phyloP scores from a whole-genome alignment of 441 rosid genomes.

The Melastoma candidum region DNA sequence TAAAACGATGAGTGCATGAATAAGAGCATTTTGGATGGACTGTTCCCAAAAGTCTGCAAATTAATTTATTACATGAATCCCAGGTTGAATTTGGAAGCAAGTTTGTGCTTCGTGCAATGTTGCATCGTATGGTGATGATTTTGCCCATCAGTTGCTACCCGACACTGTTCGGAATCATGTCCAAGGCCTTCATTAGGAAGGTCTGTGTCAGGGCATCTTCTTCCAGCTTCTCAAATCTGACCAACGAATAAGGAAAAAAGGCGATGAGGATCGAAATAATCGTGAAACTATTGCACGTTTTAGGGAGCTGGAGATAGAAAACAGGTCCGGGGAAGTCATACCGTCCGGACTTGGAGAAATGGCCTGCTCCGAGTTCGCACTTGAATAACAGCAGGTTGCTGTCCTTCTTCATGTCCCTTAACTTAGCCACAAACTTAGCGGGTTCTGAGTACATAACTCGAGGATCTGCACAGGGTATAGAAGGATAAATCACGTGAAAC shows the following conservation, averaged over 20 bases:
- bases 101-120: no score
- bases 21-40: no score
- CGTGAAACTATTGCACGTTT: neutral
- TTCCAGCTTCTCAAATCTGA: constrained; percentile 89
- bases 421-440: constrained; percentile 80
- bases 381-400: constrained; percentile 60
- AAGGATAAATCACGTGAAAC: neutral
- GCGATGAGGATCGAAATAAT: neutral
- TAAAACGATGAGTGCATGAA: no score
- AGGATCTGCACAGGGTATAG: constrained; percentile 41
- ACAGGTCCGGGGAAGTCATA: constrained; percentile 12
- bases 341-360: constrained; percentile 96
- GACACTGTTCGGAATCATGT: constrained; percentile 47
- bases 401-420: constrained; percentile 76
- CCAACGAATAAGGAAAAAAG: neutral
- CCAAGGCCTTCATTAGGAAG: constrained; percentile 57
- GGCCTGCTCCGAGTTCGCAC: constrained; percentile 92
- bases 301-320: no score
- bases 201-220: constrained; percentile 66
- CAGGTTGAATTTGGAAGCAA: no score
- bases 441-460: constrained; percentile 90
- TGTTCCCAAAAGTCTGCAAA: no score
- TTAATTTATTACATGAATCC: no score
- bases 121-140: no score
- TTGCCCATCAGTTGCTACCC: constrained; percentile 4